Conservation (phyloP, 768 basidiomycete species). For the Phylloporus arenicola region DNA sequence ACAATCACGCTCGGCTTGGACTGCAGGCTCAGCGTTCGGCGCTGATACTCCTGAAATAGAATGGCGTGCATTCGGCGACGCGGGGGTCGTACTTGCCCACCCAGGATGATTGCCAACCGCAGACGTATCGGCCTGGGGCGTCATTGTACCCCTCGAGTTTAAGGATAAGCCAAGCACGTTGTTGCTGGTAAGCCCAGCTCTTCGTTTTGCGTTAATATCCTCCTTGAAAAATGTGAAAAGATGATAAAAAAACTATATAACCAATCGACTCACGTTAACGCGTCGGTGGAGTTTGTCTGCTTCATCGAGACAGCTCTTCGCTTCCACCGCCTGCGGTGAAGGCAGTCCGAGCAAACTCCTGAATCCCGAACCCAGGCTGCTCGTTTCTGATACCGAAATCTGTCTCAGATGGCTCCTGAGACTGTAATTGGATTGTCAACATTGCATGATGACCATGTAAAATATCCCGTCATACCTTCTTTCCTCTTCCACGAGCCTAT, state of each 20-base stretch:
- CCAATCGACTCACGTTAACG: slow-evolving; percentile 1
- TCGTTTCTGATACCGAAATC: neutral
- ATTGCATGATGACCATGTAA: neutral
- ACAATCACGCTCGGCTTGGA: neutral
- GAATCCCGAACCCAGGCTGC: neutral
- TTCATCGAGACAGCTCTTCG: neutral
- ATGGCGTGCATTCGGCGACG: neutral
- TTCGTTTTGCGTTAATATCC: neutral
- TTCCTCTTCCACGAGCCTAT: slow-evolving; percentile 1
- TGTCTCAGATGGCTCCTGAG: neutral
- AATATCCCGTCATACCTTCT: neutral
- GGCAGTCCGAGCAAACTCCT: neutral
- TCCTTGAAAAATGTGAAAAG: neutral
- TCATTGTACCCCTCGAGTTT: neutral
- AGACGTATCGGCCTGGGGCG: neutral
- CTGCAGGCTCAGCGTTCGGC: neutral
- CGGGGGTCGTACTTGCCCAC: neutral
- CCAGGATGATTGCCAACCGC: neutral
- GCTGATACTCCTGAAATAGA: neutral
- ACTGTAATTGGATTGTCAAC: neutral
- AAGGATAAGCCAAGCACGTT: neutral
- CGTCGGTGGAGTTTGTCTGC: slow-evolving; percentile 3
- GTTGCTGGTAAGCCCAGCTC: neutral
- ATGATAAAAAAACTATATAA: neutral
- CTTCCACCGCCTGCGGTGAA: neutral